Evolutionary conservation across 495 filamentous ascomycete genomes (phyloP).

Genomic region (Hypoxylon crocopeplum): DNA sequence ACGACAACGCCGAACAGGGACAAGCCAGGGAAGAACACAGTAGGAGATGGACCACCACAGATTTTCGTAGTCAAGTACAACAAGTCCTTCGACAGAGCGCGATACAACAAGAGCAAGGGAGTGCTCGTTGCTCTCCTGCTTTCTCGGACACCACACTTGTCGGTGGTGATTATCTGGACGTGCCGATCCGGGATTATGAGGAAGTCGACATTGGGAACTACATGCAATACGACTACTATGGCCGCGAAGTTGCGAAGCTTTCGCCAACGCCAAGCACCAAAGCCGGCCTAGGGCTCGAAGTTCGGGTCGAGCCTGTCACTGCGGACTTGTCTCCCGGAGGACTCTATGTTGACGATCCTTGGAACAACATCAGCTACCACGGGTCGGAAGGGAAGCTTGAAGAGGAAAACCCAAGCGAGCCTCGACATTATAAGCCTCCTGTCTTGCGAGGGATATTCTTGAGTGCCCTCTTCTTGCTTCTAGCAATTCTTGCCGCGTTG

Average conservation of each 20-base stretch:
- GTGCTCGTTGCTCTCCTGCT: conserved; percentile 23
- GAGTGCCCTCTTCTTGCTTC: conserved; percentile 6
- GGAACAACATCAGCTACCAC: conserved; percentile 22
- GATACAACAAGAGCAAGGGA: background rate
- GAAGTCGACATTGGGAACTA: conserved; percentile 22
- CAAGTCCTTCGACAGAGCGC: conserved; percentile 23
- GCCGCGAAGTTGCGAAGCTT: conserved; percentile 17
- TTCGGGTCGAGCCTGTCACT: conserved; percentile 2
- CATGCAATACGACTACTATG: conserved; percentile 24
- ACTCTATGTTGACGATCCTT: conserved; percentile 26
- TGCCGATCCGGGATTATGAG: conserved; percentile 28
- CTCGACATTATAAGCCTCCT: conserved; percentile 32
- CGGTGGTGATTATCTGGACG: conserved; percentile 24
- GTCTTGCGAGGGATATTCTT: conserved; percentile 23
- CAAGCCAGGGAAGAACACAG: background rate
- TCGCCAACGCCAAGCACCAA: conserved; percentile 25
- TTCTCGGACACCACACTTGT: conserved; percentile 30
- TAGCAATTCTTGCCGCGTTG: conserved; percentile 23
- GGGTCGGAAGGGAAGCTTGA: conserved; percentile 30
- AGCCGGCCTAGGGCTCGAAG: conserved; percentile 34
- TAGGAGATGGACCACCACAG: conserved; percentile 9
- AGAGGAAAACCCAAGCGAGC: conserved; percentile 1
- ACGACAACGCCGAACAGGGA: background rate
- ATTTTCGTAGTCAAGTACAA: conserved; percentile 31
- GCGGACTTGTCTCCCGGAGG: conserved; percentile 14